A percentile compares a stretch with the other conserved stretches of the same genome.
phyloP scores from a whole-genome alignment of 176 grass and related monocot genomes.

The Rhynchospora pubera region DNA sequence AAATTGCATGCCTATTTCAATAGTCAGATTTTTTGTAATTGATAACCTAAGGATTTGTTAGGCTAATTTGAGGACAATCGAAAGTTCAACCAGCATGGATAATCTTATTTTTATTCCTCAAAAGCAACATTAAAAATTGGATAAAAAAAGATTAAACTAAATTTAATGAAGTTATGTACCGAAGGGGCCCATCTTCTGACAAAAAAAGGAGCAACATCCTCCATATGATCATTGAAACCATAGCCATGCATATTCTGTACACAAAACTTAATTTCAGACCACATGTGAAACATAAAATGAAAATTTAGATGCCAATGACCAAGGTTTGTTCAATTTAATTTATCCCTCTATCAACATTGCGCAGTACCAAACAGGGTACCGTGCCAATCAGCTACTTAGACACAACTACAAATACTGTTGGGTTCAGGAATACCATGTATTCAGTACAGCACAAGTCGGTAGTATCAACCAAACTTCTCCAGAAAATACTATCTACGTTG shows the following conservation, averaged over 20 bases:
- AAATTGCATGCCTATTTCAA: background rate
- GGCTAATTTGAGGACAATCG: background rate
- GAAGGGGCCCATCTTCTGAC: constrained; percentile 75
- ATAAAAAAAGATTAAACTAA: background rate
- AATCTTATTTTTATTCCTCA: background rate
- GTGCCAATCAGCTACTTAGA: background rate
- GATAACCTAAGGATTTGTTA: background rate
- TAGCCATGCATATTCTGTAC: constrained; percentile 62
- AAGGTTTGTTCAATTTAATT: background rate
- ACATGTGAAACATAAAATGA: background rate
- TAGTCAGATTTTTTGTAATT: background rate
- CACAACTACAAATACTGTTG: background rate
- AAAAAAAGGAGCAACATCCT: constrained; percentile 68
- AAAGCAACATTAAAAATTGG: background rate
- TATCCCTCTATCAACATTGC: background rate
- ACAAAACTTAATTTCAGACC: background rate
- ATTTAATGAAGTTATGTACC: constrained; percentile 32
- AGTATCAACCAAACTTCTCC: background rate
- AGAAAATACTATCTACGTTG: background rate
- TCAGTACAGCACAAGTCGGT: background rate
- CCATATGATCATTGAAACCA: constrained; percentile 63
- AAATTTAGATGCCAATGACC: background rate
- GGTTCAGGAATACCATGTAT: background rate
- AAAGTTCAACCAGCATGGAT: background rate
- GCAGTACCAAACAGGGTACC: background rate